phyloP scores from a whole-genome alignment of 306 rosid genomes.

The Pterocarpus santalinus region DNA sequence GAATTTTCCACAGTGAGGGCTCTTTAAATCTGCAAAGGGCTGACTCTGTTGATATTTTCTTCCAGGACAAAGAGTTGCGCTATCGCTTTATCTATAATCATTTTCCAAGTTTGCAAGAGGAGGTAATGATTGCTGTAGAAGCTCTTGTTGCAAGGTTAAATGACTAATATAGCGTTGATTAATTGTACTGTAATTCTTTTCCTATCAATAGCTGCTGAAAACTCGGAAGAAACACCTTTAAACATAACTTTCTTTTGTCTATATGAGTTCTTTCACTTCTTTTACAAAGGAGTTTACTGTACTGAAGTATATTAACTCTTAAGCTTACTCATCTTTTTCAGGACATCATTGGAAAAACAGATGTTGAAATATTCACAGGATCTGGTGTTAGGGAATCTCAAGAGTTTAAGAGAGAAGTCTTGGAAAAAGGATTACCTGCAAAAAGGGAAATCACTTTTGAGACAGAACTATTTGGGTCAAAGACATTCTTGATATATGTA shows the following conservation, averaged over 20 bases:
- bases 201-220: constrained; percentile 1
- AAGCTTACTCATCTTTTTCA: constrained; percentile 40
- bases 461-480: constrained; percentile 82
- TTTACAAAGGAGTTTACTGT: constrained; percentile 24
- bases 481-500: constrained; percentile 88
- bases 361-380: constrained; percentile 91
- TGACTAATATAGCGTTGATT: constrained; percentile 14
- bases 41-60: constrained; percentile 37
- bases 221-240: neutral
- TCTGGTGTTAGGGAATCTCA: constrained; percentile 88
- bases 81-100: constrained; percentile 93
- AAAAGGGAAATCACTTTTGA: constrained; percentile 95
- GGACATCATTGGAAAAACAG: constrained; percentile 95
- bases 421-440: constrained; percentile 86
- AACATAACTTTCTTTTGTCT: neutral
- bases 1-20: neutral
- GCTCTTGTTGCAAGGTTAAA: constrained; percentile 45
- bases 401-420: constrained; percentile 92
- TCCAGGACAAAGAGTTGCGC: constrained; percentile 85
- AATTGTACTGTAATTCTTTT: neutral
- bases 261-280: neutral
- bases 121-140: constrained; percentile 60
- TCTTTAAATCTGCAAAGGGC: neutral
- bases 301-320: constrained; percentile 21
- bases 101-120: constrained; percentile 87